A percentile compares a stretch with the other conserved stretches of the same genome.
Evolutionary conservation across 176 grass and related monocot genomes (phyloP).

Genomic region (Carex cristatella): DNA sequence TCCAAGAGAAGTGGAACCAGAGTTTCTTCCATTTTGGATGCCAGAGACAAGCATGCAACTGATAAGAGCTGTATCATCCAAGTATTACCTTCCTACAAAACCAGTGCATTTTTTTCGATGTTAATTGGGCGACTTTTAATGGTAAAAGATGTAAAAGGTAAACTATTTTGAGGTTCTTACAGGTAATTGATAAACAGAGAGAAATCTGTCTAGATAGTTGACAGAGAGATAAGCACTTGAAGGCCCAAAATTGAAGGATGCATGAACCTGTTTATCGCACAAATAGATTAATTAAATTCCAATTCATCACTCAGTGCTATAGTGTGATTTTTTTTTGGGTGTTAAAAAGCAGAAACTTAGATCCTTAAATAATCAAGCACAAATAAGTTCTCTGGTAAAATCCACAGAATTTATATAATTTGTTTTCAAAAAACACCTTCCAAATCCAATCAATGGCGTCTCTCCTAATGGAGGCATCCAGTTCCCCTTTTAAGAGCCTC

Average conservation of each 20-base stretch:
- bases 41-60: constrained; percentile 85
- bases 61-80: constrained; percentile 84
- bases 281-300: constrained; percentile 37
- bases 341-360: not conserved
- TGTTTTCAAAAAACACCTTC: constrained; percentile 46
- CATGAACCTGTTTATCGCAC: constrained; percentile 58
- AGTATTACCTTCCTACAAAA: constrained; percentile 44
- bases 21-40: constrained; percentile 92
- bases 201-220: constrained; percentile 91
- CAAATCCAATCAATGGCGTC: constrained; percentile 89
- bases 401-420: constrained; percentile 10
- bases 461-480: constrained; percentile 60
- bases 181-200: constrained; percentile 70
- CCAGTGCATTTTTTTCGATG: constrained; percentile 1
- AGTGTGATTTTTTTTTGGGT: not conserved
- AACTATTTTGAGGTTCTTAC: constrained; percentile 45
- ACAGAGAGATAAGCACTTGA: constrained; percentile 77
- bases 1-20: constrained; percentile 61
- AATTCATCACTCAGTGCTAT: not conserved
- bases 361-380: not conserved
- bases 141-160: not conserved
- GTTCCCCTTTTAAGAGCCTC: constrained; percentile 50
- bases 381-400: constrained; percentile 2
- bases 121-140: constrained; percentile 15
- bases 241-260: constrained; percentile 75